phyloP scores from a whole-genome alignment of 2,329 filamentous ascomycete genomes.

The Paecilomyces dactylethromorphus region DNA sequence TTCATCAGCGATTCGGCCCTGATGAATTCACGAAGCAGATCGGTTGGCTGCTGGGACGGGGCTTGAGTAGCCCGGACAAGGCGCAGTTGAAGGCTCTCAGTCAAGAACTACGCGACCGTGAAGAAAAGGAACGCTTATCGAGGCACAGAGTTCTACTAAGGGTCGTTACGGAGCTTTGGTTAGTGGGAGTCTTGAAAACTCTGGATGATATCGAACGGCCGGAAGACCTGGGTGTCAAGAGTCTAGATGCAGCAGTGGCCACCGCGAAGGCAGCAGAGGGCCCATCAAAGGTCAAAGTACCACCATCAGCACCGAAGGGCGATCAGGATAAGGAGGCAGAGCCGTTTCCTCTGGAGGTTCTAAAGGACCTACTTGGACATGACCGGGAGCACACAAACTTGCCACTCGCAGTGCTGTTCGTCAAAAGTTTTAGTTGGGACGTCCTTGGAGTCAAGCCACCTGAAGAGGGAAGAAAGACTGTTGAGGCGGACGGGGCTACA shows the following conservation, averaged over 20 bases:
- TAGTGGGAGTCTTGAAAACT: slow-evolving; percentile 80
- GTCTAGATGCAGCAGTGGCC: slow-evolving; percentile 45
- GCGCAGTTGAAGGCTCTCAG: slow-evolving; percentile 69
- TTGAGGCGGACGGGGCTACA: slow-evolving; percentile 72
- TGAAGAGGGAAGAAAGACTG: slow-evolving; percentile 72
- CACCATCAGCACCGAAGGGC: slow-evolving; percentile 47
- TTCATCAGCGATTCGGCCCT: slow-evolving; percentile 91
- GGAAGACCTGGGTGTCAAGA: slow-evolving; percentile 52
- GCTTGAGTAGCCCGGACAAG: slow-evolving; percentile 85
- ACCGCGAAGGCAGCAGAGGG: slow-evolving; percentile 45
- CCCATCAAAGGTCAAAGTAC: slow-evolving; percentile 57
- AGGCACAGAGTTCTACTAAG: slow-evolving; percentile 80
- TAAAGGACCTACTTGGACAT: slow-evolving; percentile 91
- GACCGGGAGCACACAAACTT: slow-evolving; percentile 90
- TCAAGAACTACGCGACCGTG: slow-evolving; percentile 79
- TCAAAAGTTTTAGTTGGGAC: slow-evolving; percentile 96
- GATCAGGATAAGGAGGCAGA: slow-evolving; percentile 67
- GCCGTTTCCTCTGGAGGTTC: slow-evolving; percentile 92
- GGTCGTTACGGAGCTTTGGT: slow-evolving; percentile 92
- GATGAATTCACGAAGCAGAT: slow-evolving; percentile 85
- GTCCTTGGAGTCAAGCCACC: slow-evolving; percentile 71
- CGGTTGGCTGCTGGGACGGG: slow-evolving; percentile 86
- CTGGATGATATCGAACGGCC: slow-evolving; percentile 63
- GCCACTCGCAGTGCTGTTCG: slow-evolving; percentile 86
- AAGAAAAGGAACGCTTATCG: slow-evolving; percentile 87